Conservation (phyloP, 2,329 filamentous ascomycete species). For the Pseudocercospora cruenta region DNA sequence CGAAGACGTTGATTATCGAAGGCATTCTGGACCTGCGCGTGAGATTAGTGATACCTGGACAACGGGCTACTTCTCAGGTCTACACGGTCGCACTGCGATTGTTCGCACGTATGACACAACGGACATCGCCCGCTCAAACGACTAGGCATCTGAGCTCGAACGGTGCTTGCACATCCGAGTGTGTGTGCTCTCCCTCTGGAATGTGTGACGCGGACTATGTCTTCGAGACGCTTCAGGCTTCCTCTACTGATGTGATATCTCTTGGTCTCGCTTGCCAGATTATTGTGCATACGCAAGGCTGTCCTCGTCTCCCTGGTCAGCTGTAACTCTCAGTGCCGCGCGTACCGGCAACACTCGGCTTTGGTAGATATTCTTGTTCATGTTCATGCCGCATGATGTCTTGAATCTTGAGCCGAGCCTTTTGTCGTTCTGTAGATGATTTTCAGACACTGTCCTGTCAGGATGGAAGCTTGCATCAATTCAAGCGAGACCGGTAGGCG, state of each 20-base stretch:
- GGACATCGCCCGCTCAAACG: neutral
- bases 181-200: neutral
- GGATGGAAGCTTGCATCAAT: no score
- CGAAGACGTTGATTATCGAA: neutral
- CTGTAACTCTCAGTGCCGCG: neutral
- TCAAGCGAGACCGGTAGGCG: neutral
- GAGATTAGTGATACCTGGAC: no score
- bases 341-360: neutral
- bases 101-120: no score
- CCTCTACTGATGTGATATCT: neutral
- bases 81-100: no score
- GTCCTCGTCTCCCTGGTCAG: neutral
- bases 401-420: neutral
- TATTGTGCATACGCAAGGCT: neutral
- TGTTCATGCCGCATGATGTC: neutral
- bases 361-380: neutral
- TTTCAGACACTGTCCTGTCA: neutral
- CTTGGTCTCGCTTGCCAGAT: neutral
- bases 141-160: no score
- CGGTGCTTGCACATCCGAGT: neutral
- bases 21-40: neutral
- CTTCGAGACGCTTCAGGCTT: neutral
- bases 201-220: neutral
- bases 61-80: no score
- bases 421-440: neutral